Evolutionary conservation across 805 yeast species (phyloP).

Genomic region (Candida berthetii): DNA sequence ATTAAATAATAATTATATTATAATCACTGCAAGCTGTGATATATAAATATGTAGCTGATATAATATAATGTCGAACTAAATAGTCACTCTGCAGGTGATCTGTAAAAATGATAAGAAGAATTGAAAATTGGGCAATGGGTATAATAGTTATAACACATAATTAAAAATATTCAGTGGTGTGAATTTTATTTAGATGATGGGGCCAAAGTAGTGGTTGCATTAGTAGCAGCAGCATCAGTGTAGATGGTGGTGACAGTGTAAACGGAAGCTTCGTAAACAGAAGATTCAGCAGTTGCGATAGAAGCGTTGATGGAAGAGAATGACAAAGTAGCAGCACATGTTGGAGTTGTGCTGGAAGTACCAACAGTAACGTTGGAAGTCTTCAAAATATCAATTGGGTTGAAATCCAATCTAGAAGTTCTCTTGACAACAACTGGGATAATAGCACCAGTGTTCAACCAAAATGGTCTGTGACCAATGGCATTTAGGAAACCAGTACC

Average conservation of each 20-base stretch:
- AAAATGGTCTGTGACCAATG: slow-evolving; percentile 39
- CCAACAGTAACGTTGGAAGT: neutral
- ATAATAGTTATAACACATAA: no score
- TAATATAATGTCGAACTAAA: no score
- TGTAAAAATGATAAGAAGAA: no score
- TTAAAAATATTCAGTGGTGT: no score
- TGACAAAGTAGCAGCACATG: neutral
- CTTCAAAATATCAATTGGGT: neutral
- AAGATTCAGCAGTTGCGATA: neutral
- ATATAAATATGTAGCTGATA: no score
- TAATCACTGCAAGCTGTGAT: no score
- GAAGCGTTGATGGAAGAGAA: neutral
- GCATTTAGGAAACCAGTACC: slow-evolving; percentile 42
- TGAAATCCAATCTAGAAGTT: neutral
- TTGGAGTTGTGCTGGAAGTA: neutral
- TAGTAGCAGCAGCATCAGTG: neutral
- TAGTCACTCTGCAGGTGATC: no score
- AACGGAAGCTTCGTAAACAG: neutral
- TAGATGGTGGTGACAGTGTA: neutral
- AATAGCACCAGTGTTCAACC: slow-evolving; percentile 50
- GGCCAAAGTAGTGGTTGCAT: neutral
- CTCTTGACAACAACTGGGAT: slow-evolving; percentile 47
- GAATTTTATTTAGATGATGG: no score
- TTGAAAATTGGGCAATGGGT: no score
- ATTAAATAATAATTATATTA: no score